Evolutionary conservation across 192 early-diverging fungal species (phyloP).

Genomic region (Backusella liffmaniae): DNA sequence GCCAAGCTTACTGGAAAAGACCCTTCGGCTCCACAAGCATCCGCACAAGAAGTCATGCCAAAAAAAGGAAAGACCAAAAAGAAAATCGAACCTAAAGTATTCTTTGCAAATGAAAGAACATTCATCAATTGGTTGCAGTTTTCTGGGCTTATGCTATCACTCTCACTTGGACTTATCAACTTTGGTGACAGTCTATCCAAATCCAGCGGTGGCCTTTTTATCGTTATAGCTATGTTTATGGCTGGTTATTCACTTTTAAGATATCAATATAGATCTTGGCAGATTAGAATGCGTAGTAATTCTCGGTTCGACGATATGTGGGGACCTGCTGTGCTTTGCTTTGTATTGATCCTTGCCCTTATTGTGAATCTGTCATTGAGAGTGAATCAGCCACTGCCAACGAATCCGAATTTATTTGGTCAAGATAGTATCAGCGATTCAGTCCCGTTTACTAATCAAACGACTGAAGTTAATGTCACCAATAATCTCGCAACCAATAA

Average conservation of each 20-base stretch:
- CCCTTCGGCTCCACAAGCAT: background rate
- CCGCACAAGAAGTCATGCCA: slow-evolving; percentile 17
- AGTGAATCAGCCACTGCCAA: background rate
- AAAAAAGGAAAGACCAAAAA: slow-evolving; percentile 13
- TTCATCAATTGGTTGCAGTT: slow-evolving; percentile 81
- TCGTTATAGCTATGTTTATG: slow-evolving; percentile 23
- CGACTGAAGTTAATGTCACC: background rate
- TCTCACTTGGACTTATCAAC: slow-evolving; percentile 65
- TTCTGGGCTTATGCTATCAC: slow-evolving; percentile 56
- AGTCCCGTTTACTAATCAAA: background rate
- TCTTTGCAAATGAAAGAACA: slow-evolving; percentile 90
- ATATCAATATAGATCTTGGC: slow-evolving; percentile 31
- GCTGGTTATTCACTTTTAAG: slow-evolving; percentile 27
- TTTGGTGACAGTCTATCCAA: slow-evolving; percentile 45
- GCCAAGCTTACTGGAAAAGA: slow-evolving; percentile 8
- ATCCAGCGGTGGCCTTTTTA: slow-evolving; percentile 25
- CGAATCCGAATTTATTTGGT: background rate
- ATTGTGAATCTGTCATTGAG: slow-evolving; percentile 29
- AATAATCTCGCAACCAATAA: background rate
- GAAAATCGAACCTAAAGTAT: slow-evolving; percentile 61
- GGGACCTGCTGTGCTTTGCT: slow-evolving; percentile 31
- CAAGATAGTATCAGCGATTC: slow-evolving; percentile 1
- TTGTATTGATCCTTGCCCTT: slow-evolving; percentile 30
- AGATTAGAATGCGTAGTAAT: slow-evolving; percentile 18
- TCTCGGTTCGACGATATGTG: slow-evolving; percentile 29